phyloP scores from a whole-genome alignment of 2,329 filamentous ascomycete species.

The Colletotrichum scovillei region DNA sequence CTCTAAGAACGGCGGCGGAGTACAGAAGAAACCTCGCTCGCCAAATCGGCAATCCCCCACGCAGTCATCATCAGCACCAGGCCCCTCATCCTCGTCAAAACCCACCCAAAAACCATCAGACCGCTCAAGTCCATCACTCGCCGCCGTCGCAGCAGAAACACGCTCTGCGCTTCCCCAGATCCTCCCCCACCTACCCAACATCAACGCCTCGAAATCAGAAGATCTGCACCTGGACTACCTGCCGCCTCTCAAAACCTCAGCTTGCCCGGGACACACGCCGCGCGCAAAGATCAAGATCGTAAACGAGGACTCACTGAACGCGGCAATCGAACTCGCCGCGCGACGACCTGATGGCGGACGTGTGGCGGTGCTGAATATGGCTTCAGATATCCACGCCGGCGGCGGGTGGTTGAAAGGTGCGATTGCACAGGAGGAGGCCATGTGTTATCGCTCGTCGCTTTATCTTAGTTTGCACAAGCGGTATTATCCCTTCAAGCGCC shows the following conservation, averaged over 20 bases:
- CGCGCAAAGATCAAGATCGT: slow-evolving; percentile 58
- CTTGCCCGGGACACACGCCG: slow-evolving; percentile 54
- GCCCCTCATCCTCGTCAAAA: background rate
- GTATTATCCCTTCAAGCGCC: slow-evolving; percentile 64
- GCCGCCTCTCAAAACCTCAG: slow-evolving; percentile 50
- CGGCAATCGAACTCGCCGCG: slow-evolving; percentile 56
- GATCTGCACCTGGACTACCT: slow-evolving; percentile 49
- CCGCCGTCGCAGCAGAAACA: slow-evolving; percentile 58
- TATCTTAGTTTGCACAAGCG: slow-evolving; percentile 55
- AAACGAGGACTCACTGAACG: slow-evolving; percentile 68
- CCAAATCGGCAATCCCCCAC: background rate
- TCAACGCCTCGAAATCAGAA: slow-evolving; percentile 51
- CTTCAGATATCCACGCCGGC: slow-evolving; percentile 66
- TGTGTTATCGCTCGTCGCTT: slow-evolving; percentile 73
- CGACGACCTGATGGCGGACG: slow-evolving; percentile 42
- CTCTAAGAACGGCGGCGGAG: background rate
- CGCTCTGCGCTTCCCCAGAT: slow-evolving; percentile 57
- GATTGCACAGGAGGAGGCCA: slow-evolving; percentile 75
- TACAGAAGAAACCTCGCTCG: background rate
- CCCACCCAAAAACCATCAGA: background rate
- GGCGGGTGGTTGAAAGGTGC: slow-evolving; percentile 73
- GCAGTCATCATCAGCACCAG: background rate
- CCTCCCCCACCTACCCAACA: slow-evolving; percentile 54
- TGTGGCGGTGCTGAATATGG: slow-evolving; percentile 75
- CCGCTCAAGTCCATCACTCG: slow-evolving; percentile 15